Percentiles rank a stretch among this genome's conserved stretches.
Evolutionary conservation across 108 stramenopile genomes (phyloP).

Genomic region (Stephanodiscus minutulus): DNA sequence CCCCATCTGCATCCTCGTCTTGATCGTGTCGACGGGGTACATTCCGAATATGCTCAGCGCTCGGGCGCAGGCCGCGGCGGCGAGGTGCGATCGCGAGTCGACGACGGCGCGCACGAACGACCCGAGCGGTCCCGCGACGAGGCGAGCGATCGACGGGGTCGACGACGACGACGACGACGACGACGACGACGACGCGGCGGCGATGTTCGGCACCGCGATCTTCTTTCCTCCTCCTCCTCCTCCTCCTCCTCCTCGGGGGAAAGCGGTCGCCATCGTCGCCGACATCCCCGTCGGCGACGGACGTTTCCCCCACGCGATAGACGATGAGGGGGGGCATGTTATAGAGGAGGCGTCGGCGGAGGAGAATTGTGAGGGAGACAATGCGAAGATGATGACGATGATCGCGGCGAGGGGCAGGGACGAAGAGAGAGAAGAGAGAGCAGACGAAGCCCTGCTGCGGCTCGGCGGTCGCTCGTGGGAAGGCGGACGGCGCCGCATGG

Average conservation of each 20-base stretch:
- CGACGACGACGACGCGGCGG: not conserved
- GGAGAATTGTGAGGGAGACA: conserved; percentile 7
- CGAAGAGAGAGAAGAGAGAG: not conserved
- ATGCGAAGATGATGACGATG: conserved; percentile 5
- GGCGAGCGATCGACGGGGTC: not conserved
- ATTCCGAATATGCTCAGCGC: conserved; percentile 69
- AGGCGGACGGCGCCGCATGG: not conserved
- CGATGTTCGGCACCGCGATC: no score
- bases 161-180: not conserved
- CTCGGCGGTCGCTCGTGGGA: not conserved
- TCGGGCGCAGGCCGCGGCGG: conserved; percentile 72
- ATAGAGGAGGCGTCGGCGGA: not conserved
- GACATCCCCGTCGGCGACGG: not conserved
- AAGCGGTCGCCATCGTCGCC: not conserved
- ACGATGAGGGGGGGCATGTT: conserved; percentile 5
- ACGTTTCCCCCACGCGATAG: not conserved
- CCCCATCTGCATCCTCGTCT: conserved; percentile 86
- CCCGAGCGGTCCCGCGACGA: not conserved
- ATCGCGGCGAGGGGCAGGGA: no score
- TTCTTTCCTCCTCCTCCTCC: no score
- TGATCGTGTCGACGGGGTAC: conserved; percentile 87
- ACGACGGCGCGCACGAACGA: conserved; percentile 52
- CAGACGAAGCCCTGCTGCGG: no score
- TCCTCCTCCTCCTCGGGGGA: conserved; percentile 16
- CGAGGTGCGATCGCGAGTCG: conserved; percentile 60